Evolutionary conservation across 2,329 filamentous ascomycete genomes (phyloP), one percentile per base, ranked within the genome.

Genomic region (Xylariaceae sp.): DNA sequence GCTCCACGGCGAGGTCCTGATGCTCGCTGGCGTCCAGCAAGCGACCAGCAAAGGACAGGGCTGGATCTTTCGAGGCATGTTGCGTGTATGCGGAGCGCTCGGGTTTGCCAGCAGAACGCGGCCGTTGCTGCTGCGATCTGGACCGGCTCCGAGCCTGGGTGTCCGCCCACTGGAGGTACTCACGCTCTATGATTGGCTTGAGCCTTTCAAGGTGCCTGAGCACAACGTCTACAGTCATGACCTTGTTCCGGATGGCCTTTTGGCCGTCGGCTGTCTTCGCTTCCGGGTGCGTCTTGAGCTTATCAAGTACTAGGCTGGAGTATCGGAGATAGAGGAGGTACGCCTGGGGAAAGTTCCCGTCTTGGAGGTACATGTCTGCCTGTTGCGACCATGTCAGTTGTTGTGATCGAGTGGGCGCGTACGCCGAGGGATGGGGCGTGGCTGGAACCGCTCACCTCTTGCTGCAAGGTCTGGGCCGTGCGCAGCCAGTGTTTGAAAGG

Each of bases 321-420:
- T 94, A 88, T 51, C 92, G 81, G 59, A 92, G 87, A n/a, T 94
- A 76, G 43, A 97, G 79, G 38, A 96, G 75, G 61, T 94, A 98
- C 4, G 90, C 86, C 57, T 92, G 84, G 53, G 88, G 79, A 48
- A 88, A 79, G 63, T 96, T 89, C 54, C 83, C 83, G 62, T 97
- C 90, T 29, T 76, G 75, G 54, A 92, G 75, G 59, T 95, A 95
- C 52, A 90, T 87, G 36, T 78, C 73, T 14, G 88, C 89, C 86
- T 96, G 56, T 21, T 32, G 14, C 14, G 26, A 21, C 21, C 15
- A 17, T 28, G 38, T 44, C 27, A 46, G 41, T 6, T 34, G 30
- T 18, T n/a, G n/a, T n/a, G n/a, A n/a, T n/a, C n/a, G n/a, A n/a
- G n/a, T n/a, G n/a, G n/a, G 12, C 2, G 21, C 18, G 13, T 14